Percentiles rank a stretch among this genome's conserved stretches.
phyloP scores from a whole-genome alignment of 768 basidiomycete species.

The Lactarius trivialis region DNA sequence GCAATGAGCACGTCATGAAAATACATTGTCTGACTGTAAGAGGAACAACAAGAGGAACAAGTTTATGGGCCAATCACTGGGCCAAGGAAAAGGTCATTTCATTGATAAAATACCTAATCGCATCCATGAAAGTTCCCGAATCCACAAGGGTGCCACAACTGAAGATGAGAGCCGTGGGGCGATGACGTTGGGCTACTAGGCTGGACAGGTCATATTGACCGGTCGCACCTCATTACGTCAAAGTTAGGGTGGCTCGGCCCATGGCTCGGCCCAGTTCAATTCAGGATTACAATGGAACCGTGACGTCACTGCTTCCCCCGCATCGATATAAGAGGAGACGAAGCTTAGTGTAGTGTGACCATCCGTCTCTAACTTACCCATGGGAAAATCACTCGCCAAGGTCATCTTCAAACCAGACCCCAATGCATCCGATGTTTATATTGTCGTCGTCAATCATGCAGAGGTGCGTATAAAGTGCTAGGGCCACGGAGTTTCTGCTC shows the following conservation, averaged over 20 bases:
- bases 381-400: slow-evolving; percentile 50
- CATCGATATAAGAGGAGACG: slow-evolving; percentile 21
- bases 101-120: no score
- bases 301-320: slow-evolving; percentile 17
- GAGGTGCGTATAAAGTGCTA: slow-evolving; percentile 41
- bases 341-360: not conserved
- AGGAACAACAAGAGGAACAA: no score
- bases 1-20: not conserved
- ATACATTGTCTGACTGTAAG: no score
- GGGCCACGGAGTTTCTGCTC: slow-evolving; percentile 2
- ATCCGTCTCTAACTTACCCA: slow-evolving; percentile 24
- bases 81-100: no score
- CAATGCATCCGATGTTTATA: slow-evolving; percentile 67
- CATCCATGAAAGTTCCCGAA: no score
- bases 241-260: not conserved
- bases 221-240: no score
- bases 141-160: no score
- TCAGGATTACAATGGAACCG: not conserved
- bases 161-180: no score
- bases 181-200: no score
- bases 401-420: slow-evolving; percentile 76
- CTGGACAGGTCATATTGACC: no score
- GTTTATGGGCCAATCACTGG: no score
- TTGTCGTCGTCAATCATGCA: slow-evolving; percentile 55
- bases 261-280: not conserved